Percentiles rank a stretch among this genome's conserved stretches.
Conservation (phyloP, 2,329 filamentous ascomycete genomes). For the Microascus cirrosus region DNA sequence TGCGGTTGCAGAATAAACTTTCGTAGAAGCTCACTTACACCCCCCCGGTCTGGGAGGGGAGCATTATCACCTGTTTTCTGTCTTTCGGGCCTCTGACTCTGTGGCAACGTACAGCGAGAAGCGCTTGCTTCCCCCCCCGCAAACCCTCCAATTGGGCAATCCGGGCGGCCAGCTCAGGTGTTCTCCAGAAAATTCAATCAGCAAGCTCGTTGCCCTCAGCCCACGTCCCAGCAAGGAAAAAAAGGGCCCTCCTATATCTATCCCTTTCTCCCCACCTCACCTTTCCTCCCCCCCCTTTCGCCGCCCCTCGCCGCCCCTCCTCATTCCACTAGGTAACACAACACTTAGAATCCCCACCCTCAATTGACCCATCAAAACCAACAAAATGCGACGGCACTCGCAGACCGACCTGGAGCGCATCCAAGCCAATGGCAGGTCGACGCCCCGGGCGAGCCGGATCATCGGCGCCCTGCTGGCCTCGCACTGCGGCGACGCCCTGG, state of each 20-base stretch:
- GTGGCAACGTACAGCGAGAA: background rate
- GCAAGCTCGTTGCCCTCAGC: background rate
- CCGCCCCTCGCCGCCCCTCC: no score
- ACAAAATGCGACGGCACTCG: background rate
- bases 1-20: background rate
- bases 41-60: background rate
- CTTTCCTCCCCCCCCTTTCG: background rate
- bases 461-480: slow-evolving; percentile 32
- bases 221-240: background rate
- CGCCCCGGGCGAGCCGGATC: slow-evolving; percentile 8
- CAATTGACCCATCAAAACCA: no score
- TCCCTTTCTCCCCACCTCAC: background rate
- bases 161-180: no score
- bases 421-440: background rate
- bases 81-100: no score
- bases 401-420: background rate
- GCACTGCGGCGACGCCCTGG: slow-evolving; percentile 34
- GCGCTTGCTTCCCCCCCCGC: background rate
- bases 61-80: background rate
- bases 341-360: no score
- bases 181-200: background rate
- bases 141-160: background rate
- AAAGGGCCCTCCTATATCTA: background rate
- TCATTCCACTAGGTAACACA: background rate
- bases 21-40: background rate